Evolutionary conservation across 768 basidiomycete species (phyloP), one percentile per base, ranked within the genome.

Genomic region (Daedaleopsis nitida): DNA sequence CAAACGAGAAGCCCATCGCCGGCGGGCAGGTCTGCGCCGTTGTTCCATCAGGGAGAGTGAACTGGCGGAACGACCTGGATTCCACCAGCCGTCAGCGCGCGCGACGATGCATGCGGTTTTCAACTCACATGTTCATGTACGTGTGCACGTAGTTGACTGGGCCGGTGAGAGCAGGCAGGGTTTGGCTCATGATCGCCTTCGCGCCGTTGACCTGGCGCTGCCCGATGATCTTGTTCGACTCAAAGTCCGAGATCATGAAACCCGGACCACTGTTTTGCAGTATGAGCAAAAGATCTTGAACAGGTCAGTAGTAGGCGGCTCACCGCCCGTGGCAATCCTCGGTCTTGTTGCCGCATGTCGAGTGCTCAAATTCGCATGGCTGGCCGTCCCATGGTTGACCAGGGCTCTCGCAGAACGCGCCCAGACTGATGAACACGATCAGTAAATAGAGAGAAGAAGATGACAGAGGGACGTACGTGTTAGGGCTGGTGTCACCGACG

Each of bases 401-500:
- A 7, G 89, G 90, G 57, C 85, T 86, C 69, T 92, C 86, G 68
- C 91, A 93, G 73, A 86, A 88, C 2, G 91, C 86, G 5, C 89
- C 89, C 12, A 76, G 82, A 71, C 73, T 89, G 78, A 50, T 53
- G 43, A 64, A 56, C 19, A 42, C 12, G 47, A n/a, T 51, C 35
- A 48, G 45, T 61, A 19, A 49, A 57, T 32, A 32, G 27, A 38
- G 37, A 56, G 14, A 49, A 13, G 7, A 5, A 1, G n/a, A 27
- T 37, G 12, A 19, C 14, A 45, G 12, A 9, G 45, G 17, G 51
- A 42, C 87, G 69, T 59, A 90, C 87, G 87, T 91, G 70, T 93
- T 92, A 13, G 90, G 90, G 63, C 81, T 89, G 32, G 87, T 89
- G 68, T 91, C 89, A 3, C 91, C 89, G 45, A 92, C 89, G 62